Percentiles rank a stretch among this genome's conserved stretches.
These are phyloP conservation scores for Edaphochlamys debaryana DNA, from an alignment of 139 green algal genomes.

Conservation along the genomic window DNA sequence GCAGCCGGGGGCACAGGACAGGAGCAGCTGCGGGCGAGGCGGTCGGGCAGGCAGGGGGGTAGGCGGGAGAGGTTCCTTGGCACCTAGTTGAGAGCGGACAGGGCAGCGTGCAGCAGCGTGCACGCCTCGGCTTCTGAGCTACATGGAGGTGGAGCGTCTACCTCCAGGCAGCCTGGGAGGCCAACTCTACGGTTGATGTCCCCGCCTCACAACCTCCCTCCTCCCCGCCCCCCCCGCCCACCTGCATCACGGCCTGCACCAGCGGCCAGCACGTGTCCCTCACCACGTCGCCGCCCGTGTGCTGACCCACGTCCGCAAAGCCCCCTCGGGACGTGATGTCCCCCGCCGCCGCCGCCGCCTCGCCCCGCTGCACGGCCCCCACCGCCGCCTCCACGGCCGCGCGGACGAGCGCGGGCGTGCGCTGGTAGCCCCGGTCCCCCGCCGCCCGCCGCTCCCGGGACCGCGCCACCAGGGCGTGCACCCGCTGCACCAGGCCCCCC, in stretches of 20 bases:
- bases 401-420: constrained; percentile 33
- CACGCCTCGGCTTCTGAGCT: too few relatives aligned
- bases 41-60: neutral
- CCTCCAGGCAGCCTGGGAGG: neutral
- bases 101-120: too few relatives aligned
- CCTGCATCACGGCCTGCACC: constrained; percentile 40
- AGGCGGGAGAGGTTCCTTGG: neutral
- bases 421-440: constrained; percentile 21
- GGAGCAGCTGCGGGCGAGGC: too few relatives aligned
- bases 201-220: too few relatives aligned
- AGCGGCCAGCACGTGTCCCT: constrained; percentile 47
- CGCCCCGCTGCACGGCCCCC: rapidly evolving
- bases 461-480: neutral
- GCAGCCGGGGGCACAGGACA: neutral
- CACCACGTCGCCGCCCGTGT: constrained; percentile 31
- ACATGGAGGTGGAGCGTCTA: too few relatives aligned
- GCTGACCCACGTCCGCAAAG: constrained; percentile 49
- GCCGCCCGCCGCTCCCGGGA: neutral
- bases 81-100: neutral
- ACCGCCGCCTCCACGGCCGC: neutral
- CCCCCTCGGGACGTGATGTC: constrained; percentile 9
- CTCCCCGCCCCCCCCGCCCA: neutral
- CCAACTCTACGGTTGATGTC: neutral
- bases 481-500: neutral
- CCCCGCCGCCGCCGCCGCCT: neutral